Conservation (phyloP, 2,329 filamentous ascomycete species). For the Penicillium expansum region DNA sequence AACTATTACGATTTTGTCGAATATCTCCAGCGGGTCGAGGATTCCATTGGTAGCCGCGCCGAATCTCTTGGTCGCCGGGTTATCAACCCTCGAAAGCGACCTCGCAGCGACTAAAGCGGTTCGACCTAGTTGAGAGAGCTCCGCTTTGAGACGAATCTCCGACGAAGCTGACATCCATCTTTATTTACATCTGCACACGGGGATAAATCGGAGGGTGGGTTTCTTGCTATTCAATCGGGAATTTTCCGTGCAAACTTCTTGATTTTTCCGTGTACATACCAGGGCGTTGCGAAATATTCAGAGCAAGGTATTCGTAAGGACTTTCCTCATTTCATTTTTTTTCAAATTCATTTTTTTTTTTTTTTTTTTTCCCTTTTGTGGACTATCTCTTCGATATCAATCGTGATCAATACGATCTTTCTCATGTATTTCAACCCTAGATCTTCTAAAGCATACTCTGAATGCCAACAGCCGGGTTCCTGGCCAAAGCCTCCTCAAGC, state of each 20-base stretch:
- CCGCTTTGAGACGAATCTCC: background rate
- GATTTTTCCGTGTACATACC: conserved; percentile 1
- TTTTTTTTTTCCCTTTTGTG: background rate
- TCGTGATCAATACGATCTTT: background rate
- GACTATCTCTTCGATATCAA: background rate
- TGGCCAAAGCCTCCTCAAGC: conserved; percentile 12
- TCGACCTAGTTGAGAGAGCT: background rate
- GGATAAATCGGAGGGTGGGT: background rate
- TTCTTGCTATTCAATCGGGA: background rate
- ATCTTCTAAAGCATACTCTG: background rate
- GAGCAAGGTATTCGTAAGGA: background rate
- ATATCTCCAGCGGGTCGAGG: conserved; percentile 7
- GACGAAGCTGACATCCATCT: background rate
- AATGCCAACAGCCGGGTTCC: background rate
- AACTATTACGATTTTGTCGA: conserved; percentile 10
- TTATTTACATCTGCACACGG: background rate
- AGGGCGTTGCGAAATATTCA: background rate
- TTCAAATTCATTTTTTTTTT: too few species aligned
- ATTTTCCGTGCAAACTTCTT: background rate
- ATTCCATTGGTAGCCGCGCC: background rate
- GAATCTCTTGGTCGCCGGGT: background rate
- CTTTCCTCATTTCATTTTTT: background rate
- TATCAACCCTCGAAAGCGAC: conserved; percentile 6
- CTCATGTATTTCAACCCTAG: background rate
- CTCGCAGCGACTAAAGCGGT: conserved; percentile 2